Conservation (phyloP, 2,329 filamentous ascomycete species). For the Mollisiaceae sp. region DNA sequence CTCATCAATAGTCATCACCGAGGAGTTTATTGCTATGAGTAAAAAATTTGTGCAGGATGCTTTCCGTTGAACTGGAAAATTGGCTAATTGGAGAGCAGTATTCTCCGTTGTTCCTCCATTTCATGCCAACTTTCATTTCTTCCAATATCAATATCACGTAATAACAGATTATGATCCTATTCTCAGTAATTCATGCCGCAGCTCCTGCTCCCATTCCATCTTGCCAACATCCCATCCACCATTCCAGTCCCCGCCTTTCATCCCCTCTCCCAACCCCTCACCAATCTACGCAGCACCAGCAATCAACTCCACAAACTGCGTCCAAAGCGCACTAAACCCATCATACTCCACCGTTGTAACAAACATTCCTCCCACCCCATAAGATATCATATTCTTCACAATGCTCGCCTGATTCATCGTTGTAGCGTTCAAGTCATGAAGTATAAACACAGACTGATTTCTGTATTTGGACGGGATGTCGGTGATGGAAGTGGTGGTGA, state of each 20-base stretch:
- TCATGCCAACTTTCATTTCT: too few relatives aligned
- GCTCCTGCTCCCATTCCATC: not conserved
- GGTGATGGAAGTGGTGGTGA: not conserved
- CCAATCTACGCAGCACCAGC: not conserved
- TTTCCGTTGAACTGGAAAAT: too few relatives aligned
- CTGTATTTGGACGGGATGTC: not conserved
- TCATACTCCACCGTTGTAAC: not conserved
- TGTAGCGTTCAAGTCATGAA: slow-evolving; percentile 3
- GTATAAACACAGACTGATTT: not conserved
- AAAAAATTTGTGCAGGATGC: too few relatives aligned
- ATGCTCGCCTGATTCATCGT: not conserved
- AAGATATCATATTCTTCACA: not conserved
- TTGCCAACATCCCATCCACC: not conserved
- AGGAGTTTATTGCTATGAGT: too few relatives aligned
- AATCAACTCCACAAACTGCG: not conserved
- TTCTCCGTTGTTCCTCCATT: too few relatives aligned
- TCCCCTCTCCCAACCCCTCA: not conserved
- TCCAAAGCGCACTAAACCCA: slow-evolving; percentile 2
- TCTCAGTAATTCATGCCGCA: too few relatives aligned
- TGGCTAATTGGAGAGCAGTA: too few relatives aligned
- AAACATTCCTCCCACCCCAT: not conserved
- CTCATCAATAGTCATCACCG: too few relatives aligned
- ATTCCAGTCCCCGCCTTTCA: not conserved
- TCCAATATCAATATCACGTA: too few relatives aligned
- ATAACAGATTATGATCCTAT: too few relatives aligned